These are phyloP conservation scores for Clarireedia paspali DNA, from an alignment of 2,329 filamentous ascomycete genomes.

Conservation along the genomic window DNA sequence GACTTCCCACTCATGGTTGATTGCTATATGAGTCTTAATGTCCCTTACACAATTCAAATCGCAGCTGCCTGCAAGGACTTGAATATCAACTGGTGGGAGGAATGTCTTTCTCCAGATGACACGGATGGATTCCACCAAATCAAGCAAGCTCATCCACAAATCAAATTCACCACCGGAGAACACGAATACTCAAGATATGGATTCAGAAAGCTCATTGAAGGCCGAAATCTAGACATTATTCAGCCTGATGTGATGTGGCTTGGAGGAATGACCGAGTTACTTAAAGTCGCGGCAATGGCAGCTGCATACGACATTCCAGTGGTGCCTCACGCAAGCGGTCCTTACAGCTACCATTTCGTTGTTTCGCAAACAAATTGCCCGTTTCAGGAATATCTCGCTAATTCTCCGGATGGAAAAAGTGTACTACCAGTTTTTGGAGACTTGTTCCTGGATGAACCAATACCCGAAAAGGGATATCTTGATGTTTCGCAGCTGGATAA, in stretches of 20 bases:
- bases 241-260: constrained; percentile 98
- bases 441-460: constrained; percentile 83
- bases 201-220: constrained; percentile 89
- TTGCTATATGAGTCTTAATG: constrained; percentile 95
- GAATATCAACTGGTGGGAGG: constrained; percentile 96
- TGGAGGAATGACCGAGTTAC: constrained; percentile 82
- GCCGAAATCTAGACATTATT: constrained; percentile 85
- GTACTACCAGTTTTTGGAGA: constrained; percentile 90
- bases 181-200: constrained; percentile 93
- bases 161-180: constrained; percentile 94
- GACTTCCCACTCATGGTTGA: constrained; percentile 93
- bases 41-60: constrained; percentile 85
- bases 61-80: constrained; percentile 76
- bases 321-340: constrained; percentile 87
- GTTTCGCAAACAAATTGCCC: constrained; percentile 88
- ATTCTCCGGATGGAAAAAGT: constrained; percentile 83
- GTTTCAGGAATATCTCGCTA: constrained; percentile 94
- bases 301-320: constrained; percentile 91
- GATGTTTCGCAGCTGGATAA: constrained; percentile 75
- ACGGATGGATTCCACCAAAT: constrained; percentile 83
- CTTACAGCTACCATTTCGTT: constrained; percentile 95
- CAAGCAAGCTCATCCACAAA: constrained; percentile 80
- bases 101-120: constrained; percentile 86
- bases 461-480: constrained; percentile 74
- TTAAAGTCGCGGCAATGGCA: constrained; percentile 83